phyloP scores from a whole-genome alignment of 176 grass and related monocot species.

The Carex pumila region DNA sequence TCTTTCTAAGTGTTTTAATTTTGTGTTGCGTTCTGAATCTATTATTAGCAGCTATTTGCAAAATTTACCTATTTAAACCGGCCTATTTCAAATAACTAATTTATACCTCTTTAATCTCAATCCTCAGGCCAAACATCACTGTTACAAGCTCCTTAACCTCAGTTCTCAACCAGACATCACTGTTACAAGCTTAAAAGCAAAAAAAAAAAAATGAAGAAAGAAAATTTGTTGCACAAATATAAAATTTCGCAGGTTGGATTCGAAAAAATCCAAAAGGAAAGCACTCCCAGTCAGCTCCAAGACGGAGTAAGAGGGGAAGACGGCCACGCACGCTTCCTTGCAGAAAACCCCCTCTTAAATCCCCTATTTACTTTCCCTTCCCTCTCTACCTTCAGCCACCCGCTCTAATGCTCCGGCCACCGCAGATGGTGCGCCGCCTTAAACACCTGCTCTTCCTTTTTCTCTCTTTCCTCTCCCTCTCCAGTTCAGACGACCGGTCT shows the following conservation, averaged over 20 bases:
- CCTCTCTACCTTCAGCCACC: not conserved
- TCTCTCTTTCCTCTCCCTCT: not conserved
- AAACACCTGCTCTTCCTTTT: constrained; percentile 13
- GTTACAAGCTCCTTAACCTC: too few relatives aligned
- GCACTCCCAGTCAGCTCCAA: not conserved
- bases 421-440: constrained; percentile 17
- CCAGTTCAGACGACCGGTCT: constrained; percentile 27
- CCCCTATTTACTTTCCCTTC: not conserved
- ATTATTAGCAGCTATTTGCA: too few relatives aligned
- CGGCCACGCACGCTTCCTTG: constrained; percentile 5
- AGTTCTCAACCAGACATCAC: too few relatives aligned
- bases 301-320: constrained; percentile 19
- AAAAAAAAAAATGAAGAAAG: not conserved
- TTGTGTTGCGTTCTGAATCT: too few relatives aligned
- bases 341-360: constrained; percentile 8
- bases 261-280: not conserved
- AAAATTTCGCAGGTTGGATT: not conserved
- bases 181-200: not conserved
- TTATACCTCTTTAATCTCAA: too few relatives aligned
- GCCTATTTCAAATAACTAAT: too few relatives aligned
- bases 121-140: too few relatives aligned
- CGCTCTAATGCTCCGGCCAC: constrained; percentile 21
- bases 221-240: not conserved
- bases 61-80: too few relatives aligned
- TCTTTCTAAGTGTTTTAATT: too few relatives aligned